Percentiles rank a stretch among this genome's conserved stretches.
These are phyloP conservation scores for Dendrobium huoshanense DNA, from an alignment of 106 monocot genomes.

Conservation along the genomic window DNA sequence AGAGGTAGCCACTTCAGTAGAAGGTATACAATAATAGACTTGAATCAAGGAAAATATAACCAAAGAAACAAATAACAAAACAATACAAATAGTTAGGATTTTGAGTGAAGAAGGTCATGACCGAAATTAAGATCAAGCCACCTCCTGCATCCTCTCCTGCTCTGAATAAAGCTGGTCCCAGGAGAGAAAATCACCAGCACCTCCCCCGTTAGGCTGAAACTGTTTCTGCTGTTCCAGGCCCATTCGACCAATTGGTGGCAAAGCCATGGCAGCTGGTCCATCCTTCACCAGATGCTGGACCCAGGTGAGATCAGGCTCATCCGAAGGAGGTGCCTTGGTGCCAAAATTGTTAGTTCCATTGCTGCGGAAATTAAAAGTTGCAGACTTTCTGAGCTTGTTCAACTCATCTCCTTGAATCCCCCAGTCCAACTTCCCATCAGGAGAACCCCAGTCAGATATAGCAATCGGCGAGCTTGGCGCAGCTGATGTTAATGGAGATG, in stretches of 20 bases:
- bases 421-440: conserved; percentile 50
- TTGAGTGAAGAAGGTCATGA: not conserved
- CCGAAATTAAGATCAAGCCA: not conserved
- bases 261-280: not conserved
- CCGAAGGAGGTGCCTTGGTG: not conserved
- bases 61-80: not conserved
- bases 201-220: not conserved
- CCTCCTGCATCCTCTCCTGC: conserved; percentile 53
- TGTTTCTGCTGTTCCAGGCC: not conserved
- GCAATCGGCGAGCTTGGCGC: not conserved
- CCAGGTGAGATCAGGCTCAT: conserved; percentile 49
- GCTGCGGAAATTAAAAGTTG: conserved; percentile 34
- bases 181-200: conserved; percentile 4
- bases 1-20: not conserved
- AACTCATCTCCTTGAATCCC: conserved; percentile 61
- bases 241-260: not conserved
- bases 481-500: not conserved
- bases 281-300: conserved; percentile 60
- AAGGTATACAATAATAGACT: not conserved
- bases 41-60: conserved; percentile 4
- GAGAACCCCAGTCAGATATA: conserved; percentile 29
- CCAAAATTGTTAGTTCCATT: not conserved
- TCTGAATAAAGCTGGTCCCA: conserved; percentile 20
- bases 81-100: not conserved
- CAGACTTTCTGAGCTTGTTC: conserved; percentile 50